Percentiles rank a stretch among this genome's conserved stretches.
phyloP scores from a whole-genome alignment of 2,329 filamentous ascomycete species.

The Dactylonectria macrodidyma region DNA sequence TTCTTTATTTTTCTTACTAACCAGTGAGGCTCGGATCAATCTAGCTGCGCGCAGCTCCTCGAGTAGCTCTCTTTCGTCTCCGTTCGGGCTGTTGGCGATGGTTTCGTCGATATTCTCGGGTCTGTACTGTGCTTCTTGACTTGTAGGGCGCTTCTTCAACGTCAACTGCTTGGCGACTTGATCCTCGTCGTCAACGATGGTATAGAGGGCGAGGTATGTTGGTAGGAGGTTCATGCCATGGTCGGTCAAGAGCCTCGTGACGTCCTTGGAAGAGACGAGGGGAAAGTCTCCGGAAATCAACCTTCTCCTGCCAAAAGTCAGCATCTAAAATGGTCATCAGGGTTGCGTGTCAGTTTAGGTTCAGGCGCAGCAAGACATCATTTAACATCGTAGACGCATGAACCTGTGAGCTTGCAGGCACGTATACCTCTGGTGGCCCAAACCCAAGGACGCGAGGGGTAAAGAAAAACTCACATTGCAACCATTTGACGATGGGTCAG shows the following conservation, averaged over 20 bases:
- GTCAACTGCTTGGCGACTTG: constrained; percentile 8
- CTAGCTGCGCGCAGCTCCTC: constrained; percentile 43
- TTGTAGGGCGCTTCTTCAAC: constrained; percentile 33
- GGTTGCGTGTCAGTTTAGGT: not conserved
- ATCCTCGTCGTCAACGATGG: constrained; percentile 10
- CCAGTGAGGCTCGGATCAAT: constrained; percentile 14
- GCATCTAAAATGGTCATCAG: constrained; percentile 4
- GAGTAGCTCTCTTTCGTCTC: constrained; percentile 29
- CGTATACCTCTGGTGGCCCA: not conserved
- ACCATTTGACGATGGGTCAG: not conserved
- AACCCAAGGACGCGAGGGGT: not conserved
- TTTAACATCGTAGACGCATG: not conserved
- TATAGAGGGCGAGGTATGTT: constrained; percentile 35
- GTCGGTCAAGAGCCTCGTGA: constrained; percentile 28
- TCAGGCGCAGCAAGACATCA: not conserved
- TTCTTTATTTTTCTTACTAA: constrained; percentile 50
- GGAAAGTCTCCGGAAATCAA: constrained; percentile 46
- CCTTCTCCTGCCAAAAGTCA: constrained; percentile 34
- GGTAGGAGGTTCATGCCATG: constrained; percentile 37
- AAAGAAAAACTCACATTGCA: constrained; percentile 30
- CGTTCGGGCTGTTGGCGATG: constrained; percentile 14
- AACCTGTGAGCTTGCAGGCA: not conserved
- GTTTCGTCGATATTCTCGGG: constrained; percentile 24
- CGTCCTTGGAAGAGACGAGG: constrained; percentile 27
- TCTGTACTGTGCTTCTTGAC: constrained; percentile 10